Evolutionary conservation across 768 basidiomycete species (phyloP), one percentile per base, ranked within the genome.

Genomic region (Leccinum rimulosum): DNA sequence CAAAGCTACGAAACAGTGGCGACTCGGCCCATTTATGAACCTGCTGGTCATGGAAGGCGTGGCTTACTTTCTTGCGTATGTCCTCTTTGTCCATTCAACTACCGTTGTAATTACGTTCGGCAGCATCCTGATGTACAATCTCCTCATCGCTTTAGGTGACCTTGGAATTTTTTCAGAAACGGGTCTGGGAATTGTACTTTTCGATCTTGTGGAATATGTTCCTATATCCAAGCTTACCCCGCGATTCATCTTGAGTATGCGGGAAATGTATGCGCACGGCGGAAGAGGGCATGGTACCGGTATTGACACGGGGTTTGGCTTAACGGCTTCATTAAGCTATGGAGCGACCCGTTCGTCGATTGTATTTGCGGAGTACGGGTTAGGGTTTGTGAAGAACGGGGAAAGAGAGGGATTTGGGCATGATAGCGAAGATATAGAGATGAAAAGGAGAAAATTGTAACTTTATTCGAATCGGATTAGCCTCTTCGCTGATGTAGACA

Each of bases 141-240:
- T 40, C 38, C 3, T 40, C 17, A n/a, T 2, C 17, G 2, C 38
- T n/a, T 40, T 40, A 9, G 17, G 2, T n/a, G 17, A 40, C 17
- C 8, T n/a, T 40, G 38, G 38, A n/a, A 6, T 0, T 8, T 7
- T 40, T 17, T n/a, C 17, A 9, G 0, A 0, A 1, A n/a, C n/a
- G 40, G 40, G 40, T 43, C n/a, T 8, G 40, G 8, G 0, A 5
- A 0, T 3, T n/a, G 0, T 43, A n/a, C 40, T 17, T 43, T 9
- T n/a, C 9, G 2, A 0, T 5, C 4, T 49, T 25, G 22, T 2
- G 47, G 22, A 27, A 8, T 15, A 0, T 27, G 6, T 49, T 15
- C 47, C 47, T 2, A 1, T 43, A 43, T 3, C 40, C n/a, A 43
- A n/a, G 9, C 40, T 43, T 4, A n/a, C n/a, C 40, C 40, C 40